Conservation (phyloP, 306 rosid genomes). For the Hippophae tibetana region DNA sequence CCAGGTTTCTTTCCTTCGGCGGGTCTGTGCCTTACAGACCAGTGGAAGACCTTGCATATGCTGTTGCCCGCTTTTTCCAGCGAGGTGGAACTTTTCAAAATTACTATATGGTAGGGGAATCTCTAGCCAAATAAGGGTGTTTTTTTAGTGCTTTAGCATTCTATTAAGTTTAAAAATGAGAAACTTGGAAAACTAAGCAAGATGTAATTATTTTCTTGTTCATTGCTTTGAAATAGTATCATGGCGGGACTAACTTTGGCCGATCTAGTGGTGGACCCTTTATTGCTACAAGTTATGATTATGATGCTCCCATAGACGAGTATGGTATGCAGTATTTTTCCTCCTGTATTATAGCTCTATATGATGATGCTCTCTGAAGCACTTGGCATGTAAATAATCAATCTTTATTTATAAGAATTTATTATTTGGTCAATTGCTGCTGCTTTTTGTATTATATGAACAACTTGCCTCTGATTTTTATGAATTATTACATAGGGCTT, state of each 20-base stretch:
- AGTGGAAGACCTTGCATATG: conserved; percentile 77
- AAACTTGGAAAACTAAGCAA: conserved; percentile 6
- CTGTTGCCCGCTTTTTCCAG: conserved; percentile 88
- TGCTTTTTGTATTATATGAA: not conserved
- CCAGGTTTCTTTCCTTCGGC: conserved; percentile 77
- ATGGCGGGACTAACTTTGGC: conserved; percentile 93
- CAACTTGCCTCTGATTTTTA: not conserved
- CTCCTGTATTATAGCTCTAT: not conserved
- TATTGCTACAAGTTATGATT: conserved; percentile 81
- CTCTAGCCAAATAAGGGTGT: not conserved
- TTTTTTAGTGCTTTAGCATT: not conserved
- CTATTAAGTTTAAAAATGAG: not conserved
- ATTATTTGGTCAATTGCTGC: not conserved
- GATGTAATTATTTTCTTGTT: conserved; percentile 17
- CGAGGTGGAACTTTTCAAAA: conserved; percentile 90
- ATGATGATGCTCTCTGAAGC: too few relatives aligned
- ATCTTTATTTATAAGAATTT: not conserved
- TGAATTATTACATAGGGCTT: conserved; percentile 43
- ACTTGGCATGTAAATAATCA: too few relatives aligned
- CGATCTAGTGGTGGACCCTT: conserved; percentile 76
- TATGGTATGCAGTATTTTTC: conserved; percentile 53
- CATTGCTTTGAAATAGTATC: conserved; percentile 53
- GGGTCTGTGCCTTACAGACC: conserved; percentile 80
- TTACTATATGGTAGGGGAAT: conserved; percentile 72
- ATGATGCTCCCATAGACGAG: conserved; percentile 91